Percentiles rank a stretch among this genome's conserved stretches.
Conservation (phyloP, 2,329 filamentous ascomycete genomes). For the Parafenestella ontariensis region DNA sequence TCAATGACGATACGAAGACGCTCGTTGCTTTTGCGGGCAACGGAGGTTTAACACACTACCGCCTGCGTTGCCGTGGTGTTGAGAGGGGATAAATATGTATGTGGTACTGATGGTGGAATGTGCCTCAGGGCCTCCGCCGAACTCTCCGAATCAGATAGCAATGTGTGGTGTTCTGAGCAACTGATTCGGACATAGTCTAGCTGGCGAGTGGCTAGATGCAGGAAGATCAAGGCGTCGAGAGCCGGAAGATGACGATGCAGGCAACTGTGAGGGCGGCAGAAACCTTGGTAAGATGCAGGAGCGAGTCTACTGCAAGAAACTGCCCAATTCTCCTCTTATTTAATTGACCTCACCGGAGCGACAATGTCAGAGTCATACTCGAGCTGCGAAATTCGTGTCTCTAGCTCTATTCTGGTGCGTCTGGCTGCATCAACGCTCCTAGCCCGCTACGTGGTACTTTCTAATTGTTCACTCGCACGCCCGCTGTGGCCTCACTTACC, state of each 20-base stretch:
- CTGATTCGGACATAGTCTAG: constrained; percentile 45
- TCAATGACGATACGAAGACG: constrained; percentile 2
- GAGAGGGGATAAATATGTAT: background rate
- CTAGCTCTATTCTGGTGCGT: background rate
- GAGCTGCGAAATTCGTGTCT: background rate
- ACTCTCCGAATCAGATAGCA: constrained; percentile 45
- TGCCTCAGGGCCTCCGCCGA: constrained; percentile 36
- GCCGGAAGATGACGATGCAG: background rate
- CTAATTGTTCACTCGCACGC: constrained; percentile 11
- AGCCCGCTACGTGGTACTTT: constrained; percentile 27
- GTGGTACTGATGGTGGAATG: constrained; percentile 1
- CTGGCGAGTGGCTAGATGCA: constrained; percentile 17
- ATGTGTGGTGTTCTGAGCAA: constrained; percentile 30
- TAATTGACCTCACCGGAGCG: constrained; percentile 4
- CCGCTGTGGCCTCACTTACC: constrained; percentile 15
- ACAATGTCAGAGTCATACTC: background rate
- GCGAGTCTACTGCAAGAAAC: constrained; percentile 13
- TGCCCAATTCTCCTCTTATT: constrained; percentile 11
- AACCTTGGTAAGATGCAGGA: constrained; percentile 7
- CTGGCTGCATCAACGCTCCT: background rate
- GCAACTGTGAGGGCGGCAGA: constrained; percentile 4
- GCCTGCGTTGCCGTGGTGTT: constrained; percentile 10
- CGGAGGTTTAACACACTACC: background rate
- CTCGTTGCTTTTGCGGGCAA: constrained; percentile 6
- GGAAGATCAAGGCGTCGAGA: background rate